Conservation (phyloP, 2,329 filamentous ascomycete genomes). For the Cladosporium cucumerinum region DNA sequence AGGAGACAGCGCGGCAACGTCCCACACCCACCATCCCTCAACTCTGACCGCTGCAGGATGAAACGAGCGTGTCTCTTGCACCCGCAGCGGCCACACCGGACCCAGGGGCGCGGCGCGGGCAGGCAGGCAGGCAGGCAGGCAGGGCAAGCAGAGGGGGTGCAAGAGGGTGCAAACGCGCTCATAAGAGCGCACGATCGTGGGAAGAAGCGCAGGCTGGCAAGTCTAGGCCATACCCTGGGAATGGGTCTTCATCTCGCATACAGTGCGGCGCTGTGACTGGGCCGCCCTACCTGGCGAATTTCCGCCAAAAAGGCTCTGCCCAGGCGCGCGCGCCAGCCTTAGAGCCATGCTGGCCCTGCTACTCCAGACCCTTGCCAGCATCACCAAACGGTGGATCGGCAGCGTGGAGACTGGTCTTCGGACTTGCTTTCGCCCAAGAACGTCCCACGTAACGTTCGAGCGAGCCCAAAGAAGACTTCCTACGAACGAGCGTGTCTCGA, state of each 20-base stretch:
- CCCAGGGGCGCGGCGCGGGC: background rate
- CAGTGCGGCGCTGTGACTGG: slow-evolving; percentile 6
- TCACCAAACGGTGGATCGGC: slow-evolving; percentile 15
- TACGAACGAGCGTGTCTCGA: slow-evolving; percentile 6
- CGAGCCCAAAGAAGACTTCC: slow-evolving; percentile 1
- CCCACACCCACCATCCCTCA: background rate
- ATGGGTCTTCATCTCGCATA: slow-evolving; percentile 15
- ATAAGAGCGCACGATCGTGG: background rate
- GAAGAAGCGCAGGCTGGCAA: slow-evolving; percentile 1
- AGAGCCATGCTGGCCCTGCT: background rate
- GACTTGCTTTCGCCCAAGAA: background rate
- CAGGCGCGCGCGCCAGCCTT: slow-evolving; percentile 9
- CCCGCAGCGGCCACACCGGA: background rate
- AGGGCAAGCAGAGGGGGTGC: background rate
- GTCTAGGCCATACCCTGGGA: slow-evolving; percentile 13
- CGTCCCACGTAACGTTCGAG: slow-evolving; percentile 11
- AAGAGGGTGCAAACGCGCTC: background rate
- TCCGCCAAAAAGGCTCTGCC: slow-evolving; percentile 9
- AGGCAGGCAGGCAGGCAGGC: background rate
- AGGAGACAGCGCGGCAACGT: background rate
- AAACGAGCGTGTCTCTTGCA: background rate
- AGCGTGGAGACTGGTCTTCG: slow-evolving; percentile 7
- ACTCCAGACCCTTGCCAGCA: slow-evolving; percentile 7
- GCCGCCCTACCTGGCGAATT: slow-evolving; percentile 6
- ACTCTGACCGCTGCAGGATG: background rate